Evolutionary conservation across 164 flowering plant species (phyloP), one percentile per base, ranked within the genome.

Genomic region (Umbellularia californica): DNA sequence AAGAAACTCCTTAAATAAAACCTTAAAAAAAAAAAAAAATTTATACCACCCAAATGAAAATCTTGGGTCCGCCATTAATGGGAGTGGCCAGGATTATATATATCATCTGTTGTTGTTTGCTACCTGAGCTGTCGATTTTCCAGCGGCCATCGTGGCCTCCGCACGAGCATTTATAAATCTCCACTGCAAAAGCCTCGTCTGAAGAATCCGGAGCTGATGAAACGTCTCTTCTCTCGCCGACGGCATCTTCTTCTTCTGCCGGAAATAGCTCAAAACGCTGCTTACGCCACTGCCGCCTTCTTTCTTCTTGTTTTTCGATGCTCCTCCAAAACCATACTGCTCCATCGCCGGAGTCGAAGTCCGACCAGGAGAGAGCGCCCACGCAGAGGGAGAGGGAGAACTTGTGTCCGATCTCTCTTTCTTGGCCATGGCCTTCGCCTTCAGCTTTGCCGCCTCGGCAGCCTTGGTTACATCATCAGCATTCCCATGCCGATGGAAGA

Each of bases 321-420:
- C 27, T 1, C 23, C 51, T 1, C n/a, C 30, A 19, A 5, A 9
- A 23, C 22, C 71, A 3, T 72, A 66, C 2, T 80, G 73, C 70
- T 58, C 76, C 25, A 69, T 65, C 13, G 67, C 55, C 17, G 76
- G 50, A 2, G 81, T 50, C 12, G 77, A 66, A 72, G 80, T 55
- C 58, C 93, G 72, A 7, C 93, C 92, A 0, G 95, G 91, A 3
- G 95, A 92, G 70, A 92, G 80, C 0, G 95, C 95, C 97, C 95
- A 92, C 1, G 97, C 95, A 2, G 94, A 89, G 2, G 90, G 89
- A 55, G 88, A 83, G 64, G 90, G 89, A 50, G 88, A 83, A 64
- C 68, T 76, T 0, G 82, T 13, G 3, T 55, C 73, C 15, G 87
- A 68, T 73, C 74, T 76, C 9, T 70, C 50, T 72, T 75, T 80